Percentiles rank a stretch among this genome's conserved stretches.
Conservation (phyloP, 495 filamentous ascomycete genomes). For the Annulohypoxylon moriforme region DNA sequence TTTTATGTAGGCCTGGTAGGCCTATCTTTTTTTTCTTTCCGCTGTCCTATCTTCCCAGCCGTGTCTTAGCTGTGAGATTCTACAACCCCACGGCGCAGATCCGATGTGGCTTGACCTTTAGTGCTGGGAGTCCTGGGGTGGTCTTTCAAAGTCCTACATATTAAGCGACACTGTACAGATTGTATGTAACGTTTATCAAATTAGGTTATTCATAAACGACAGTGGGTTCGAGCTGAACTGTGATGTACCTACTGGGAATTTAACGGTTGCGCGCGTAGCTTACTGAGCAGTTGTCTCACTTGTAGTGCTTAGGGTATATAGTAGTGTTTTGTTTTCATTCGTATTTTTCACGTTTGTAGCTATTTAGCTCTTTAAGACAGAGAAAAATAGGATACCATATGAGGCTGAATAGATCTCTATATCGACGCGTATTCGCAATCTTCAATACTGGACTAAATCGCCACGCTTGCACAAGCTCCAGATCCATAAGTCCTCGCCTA, state of each 20-base stretch:
- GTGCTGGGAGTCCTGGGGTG: neutral
- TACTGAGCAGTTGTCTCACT: neutral
- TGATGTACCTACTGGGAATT: neutral
- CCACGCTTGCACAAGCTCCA: neutral
- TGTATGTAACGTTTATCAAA: neutral
- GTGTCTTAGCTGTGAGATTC: neutral
- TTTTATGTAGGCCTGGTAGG: neutral
- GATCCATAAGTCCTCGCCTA: neutral
- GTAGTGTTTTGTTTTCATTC: neutral
- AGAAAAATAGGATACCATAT: neutral
- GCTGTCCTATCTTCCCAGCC: neutral
- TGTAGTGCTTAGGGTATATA: neutral
- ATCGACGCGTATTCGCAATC: neutral
- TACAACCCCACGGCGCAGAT: neutral
- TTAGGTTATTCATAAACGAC: neutral
- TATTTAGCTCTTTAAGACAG: neutral
- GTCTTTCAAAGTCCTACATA: neutral
- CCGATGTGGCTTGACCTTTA: neutral
- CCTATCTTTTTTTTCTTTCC: neutral
- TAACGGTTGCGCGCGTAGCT: too few species aligned
- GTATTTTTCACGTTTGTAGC: neutral
- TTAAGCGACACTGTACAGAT: neutral
- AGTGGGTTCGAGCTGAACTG: neutral
- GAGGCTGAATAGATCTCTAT: neutral
- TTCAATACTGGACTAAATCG: neutral